Base-by-base conservation (phyloP, 441 rosid genomes). In the Hura crepitans region DNA sequence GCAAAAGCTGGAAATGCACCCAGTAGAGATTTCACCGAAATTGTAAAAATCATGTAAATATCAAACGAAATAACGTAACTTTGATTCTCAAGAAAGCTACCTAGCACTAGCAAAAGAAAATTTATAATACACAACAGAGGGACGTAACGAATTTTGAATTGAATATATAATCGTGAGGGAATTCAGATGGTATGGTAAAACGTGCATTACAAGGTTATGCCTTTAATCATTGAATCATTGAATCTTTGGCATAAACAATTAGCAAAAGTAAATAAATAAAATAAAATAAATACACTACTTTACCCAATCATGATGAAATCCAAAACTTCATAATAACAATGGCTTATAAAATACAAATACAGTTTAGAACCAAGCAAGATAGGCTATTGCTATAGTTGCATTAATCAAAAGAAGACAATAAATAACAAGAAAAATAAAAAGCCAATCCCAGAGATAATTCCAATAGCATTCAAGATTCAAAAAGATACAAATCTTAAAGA, bases 1-100 rank as follows among this genome's bases (percentile, higher is more conserved):
- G 93, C 98, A 53, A 92, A 87, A 77, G 99, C 90, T 56, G 98
- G 99, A 83, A 93, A 87, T 72, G 85, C 76, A 70, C 85, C 94
- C 73, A 96, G 83, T 79, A 96, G 83, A 78, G 96, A 92, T 74
- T 85, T 86, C 61, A 92, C 95, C 99, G 93, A 78, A 85, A 87
- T 54, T 23, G 22, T 70, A 72, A 68, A 74, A 64, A 39, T 65
- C 61, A 64, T 75, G 75, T 80, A 80, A 81, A 80, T 66, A 54
- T 65, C 51, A 65, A 65, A 63, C 23, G 5, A 74, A 73, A 60
- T 73, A 61, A 62, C 64, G 53, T 71, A 37, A 46, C 13, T 69
- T 7, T 53, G 57, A 53, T 3, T 22, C 30, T 31, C 47, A 55
- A 50, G n/a, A 37, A 70, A 55, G 72, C 68, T 65, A 55, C 97